Base-by-base conservation (phyloP, 192 early-diverging fungal genomes). In the Gryganskiella cystojenkinii region DNA sequence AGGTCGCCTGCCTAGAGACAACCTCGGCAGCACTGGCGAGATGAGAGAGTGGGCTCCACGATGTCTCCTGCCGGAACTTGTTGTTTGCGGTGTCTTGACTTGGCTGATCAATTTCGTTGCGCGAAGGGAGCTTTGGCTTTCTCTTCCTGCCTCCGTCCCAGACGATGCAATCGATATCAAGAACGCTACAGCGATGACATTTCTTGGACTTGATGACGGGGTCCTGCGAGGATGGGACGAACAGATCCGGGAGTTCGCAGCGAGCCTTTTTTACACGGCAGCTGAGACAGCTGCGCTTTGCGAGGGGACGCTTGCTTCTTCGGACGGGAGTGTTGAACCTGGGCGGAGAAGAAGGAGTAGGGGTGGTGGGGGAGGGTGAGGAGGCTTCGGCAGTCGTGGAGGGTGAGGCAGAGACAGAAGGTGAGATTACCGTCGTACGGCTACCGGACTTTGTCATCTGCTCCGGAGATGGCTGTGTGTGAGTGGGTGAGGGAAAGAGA, bases 141-240 rank as follows among this genome's bases (percentile, higher is more conserved):
- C 69, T 35, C 45, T 71, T 71, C 33, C 69, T 50, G 52, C 46
- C 60, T 56, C 69, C 69, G 53, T 71, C 69, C 69, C 69, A 71
- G 15, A 71, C 69, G 8, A 71, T 40, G 19, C 69, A 71, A 33
- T 71, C 61, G 45, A 71, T 57, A 17, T 62, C 53, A 11, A 71
- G 54, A 6, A 63, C 60, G 15, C 34, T 62, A 25, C 69, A 71
- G 17, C 69, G 69, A 22, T 71, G 69, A 42, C 69, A 71, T 42
- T 60, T 37, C 46, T 71, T 71, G 42, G 69, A 62, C 9, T 57
- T 44, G 30, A 30, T 37, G 22, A 71, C 69, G 6, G 69, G 69
- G 11, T 71, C 34, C 19, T 42, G 25, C 2, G 69, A 71, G 19
- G 69, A 71, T 2, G 69, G 43, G 34, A 71, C 69, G 35, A 50